Conservation (phyloP, 192 early-diverging fungal genomes). For the Anaeromyces robustus region DNA sequence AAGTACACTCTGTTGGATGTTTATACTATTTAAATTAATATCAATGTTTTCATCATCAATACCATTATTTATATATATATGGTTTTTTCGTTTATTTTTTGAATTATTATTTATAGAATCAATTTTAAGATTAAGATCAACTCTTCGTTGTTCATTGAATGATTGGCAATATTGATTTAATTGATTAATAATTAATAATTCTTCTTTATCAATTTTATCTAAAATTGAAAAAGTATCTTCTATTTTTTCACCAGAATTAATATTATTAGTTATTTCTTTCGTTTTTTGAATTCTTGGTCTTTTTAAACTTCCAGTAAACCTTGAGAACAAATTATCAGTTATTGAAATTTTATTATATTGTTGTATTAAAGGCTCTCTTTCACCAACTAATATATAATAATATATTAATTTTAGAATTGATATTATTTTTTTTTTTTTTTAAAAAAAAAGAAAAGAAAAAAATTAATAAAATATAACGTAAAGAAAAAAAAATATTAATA, state of each 20-base stretch:
- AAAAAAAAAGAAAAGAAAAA: background rate
- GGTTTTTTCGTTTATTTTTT: no score
- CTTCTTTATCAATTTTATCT: background rate
- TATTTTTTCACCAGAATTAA: background rate
- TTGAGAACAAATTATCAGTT: background rate
- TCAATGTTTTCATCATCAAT: no score
- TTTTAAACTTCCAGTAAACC: background rate
- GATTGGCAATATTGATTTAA: background rate
- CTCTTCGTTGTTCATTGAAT: background rate
- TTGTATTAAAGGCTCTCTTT: background rate
- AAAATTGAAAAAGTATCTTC: background rate
- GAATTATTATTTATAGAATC: no score
- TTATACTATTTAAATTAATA: no score
- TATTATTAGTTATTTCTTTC: background rate
- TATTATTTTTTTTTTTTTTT: no score
- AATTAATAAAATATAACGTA: no score
- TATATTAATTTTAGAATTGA: background rate
- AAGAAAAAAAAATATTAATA: no score
- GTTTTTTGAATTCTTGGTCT: background rate
- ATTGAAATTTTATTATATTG: background rate
- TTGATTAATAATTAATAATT: background rate
- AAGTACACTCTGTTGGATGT: no score
- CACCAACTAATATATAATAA: background rate
- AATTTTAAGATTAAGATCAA: no score
- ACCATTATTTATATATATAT: no score